phyloP scores from a whole-genome alignment of 805 yeast genomes.

The Clavispora fructus region DNA sequence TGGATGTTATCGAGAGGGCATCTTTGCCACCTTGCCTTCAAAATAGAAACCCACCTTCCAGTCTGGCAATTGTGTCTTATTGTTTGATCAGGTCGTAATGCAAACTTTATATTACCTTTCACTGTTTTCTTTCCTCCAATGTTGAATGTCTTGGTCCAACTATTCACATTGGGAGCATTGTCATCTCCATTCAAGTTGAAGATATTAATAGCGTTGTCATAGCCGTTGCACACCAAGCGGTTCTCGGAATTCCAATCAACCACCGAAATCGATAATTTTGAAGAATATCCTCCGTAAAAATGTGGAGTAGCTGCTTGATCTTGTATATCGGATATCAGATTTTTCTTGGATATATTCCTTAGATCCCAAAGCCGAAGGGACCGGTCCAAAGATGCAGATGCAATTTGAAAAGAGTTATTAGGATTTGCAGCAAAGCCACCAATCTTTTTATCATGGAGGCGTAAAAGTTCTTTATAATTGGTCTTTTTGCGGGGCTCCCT shows the following conservation, averaged over 20 bases:
- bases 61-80: conserved; percentile 91
- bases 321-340: conserved; percentile 4
- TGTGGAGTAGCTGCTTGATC: conserved; percentile 36
- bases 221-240: conserved; percentile 84
- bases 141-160: neutral
- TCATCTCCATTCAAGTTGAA: conserved; percentile 1
- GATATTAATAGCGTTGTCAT: conserved; percentile 37
- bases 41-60: conserved; percentile 93
- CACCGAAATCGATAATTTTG: conserved; percentile 76
- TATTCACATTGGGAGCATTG: neutral
- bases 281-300: conserved; percentile 55
- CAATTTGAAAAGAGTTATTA: conserved; percentile 53
- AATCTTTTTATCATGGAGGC: conserved; percentile 84
- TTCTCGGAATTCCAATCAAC: conserved; percentile 75
- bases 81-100: conserved; percentile 9
- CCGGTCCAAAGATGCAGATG: conserved; percentile 87
- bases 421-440: conserved; percentile 88
- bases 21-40: conserved; percentile 83
- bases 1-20: conserved; percentile 66
- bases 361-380: conserved; percentile 84
- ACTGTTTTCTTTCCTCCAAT: neutral
- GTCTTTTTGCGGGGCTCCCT: conserved; percentile 39
- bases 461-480: conserved; percentile 30
- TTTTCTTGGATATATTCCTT: conserved; percentile 39
- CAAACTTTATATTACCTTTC: conserved; percentile 4